Conservation (phyloP, 192 early-diverging fungal genomes). For the Rhizophagus clarus region DNA sequence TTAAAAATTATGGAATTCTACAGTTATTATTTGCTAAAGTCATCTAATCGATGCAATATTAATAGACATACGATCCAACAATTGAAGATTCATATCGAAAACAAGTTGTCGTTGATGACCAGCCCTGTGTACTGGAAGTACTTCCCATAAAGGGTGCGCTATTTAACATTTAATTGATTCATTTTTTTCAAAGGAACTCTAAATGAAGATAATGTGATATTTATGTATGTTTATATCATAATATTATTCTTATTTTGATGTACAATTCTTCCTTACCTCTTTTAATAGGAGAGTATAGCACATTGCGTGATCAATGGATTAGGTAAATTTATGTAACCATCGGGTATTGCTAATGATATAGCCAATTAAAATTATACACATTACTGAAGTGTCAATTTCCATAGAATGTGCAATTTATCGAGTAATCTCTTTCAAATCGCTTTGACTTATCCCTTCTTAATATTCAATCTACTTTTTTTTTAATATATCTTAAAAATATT, state of each 20-base stretch:
- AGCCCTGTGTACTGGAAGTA: slow-evolving; percentile 96
- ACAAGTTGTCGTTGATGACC: slow-evolving; percentile 95
- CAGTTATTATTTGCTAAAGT: background rate
- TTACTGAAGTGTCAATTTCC: too few species aligned
- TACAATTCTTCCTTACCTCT: background rate
- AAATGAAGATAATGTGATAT: background rate
- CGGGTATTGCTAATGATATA: background rate
- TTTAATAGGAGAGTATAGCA: slow-evolving; percentile 70
- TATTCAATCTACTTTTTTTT: background rate
- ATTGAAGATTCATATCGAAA: slow-evolving; percentile 98
- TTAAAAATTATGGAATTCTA: background rate
- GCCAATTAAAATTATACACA: too few species aligned
- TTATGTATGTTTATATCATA: background rate
- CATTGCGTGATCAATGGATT: slow-evolving; percentile 82
- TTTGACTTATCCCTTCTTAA: background rate
- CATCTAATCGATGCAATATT: background rate
- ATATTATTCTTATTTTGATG: background rate
- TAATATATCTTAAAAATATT: background rate
- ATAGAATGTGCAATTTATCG: background rate
- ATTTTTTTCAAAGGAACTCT: background rate
- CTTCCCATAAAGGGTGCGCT: slow-evolving; percentile 38
- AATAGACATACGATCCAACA: slow-evolving; percentile 93
- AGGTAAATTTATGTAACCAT: slow-evolving; percentile 45
- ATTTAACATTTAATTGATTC: too few species aligned
- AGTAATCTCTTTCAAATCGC: too few species aligned